phyloP scores from a whole-genome alignment of 2,329 filamentous ascomycete genomes.

The Botryotinia calthae region DNA sequence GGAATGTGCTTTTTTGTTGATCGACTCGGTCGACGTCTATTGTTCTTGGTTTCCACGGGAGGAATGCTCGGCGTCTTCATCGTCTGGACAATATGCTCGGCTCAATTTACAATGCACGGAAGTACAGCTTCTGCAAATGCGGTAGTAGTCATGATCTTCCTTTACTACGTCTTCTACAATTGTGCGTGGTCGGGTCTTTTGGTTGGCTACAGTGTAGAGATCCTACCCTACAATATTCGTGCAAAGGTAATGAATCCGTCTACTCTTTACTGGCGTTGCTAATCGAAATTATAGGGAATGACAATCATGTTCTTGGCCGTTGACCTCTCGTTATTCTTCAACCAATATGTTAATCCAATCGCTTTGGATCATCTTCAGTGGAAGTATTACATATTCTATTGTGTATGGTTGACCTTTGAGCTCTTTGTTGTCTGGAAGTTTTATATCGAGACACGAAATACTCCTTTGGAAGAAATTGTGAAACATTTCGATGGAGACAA shows the following conservation, averaged over 20 bases:
- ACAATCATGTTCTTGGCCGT: conserved; percentile 46
- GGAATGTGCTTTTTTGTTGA: conserved; percentile 37
- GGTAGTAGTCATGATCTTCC: conserved; percentile 48
- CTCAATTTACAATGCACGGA: conserved; percentile 25
- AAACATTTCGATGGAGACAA: conserved; percentile 46
- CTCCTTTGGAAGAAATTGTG: conserved; percentile 46
- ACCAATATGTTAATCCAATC: conserved; percentile 45
- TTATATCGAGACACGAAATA: conserved; percentile 46
- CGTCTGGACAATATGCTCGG: conserved; percentile 35
- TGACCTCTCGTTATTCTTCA: conserved; percentile 47
- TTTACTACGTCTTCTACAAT: conserved; percentile 47
- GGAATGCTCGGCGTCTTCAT: conserved; percentile 37
- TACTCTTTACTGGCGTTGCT: background rate
- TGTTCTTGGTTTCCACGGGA: conserved; percentile 32
- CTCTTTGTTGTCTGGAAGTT: conserved; percentile 35
- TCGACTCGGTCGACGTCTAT: conserved; percentile 33
- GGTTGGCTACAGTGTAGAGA: conserved; percentile 33
- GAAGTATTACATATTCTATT: conserved; percentile 47
- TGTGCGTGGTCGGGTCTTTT: conserved; percentile 35
- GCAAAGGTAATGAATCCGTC: conserved; percentile 35
- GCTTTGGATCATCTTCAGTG: conserved; percentile 42
- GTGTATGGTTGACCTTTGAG: conserved; percentile 37
- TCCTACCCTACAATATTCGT: conserved; percentile 34
- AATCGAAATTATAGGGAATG: conserved; percentile 30
- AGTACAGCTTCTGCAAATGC: conserved; percentile 28